Evolutionary conservation across 2,329 filamentous ascomycete genomes (phyloP).

Genomic region (Ophioceras dolichostomum): DNA sequence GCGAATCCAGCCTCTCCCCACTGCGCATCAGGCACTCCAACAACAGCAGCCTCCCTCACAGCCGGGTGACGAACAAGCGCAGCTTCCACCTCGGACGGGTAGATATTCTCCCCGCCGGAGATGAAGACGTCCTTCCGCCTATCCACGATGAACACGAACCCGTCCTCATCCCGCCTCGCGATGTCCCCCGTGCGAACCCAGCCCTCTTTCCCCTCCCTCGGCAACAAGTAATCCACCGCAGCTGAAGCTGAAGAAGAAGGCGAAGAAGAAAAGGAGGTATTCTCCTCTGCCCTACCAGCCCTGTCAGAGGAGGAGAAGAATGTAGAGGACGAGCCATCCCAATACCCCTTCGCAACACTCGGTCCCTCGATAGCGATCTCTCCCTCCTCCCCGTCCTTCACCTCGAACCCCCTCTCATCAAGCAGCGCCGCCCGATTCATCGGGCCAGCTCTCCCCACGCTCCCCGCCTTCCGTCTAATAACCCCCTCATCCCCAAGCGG

Average conservation of each 20-base stretch:
- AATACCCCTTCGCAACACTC: constrained; percentile 4
- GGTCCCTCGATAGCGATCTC: constrained; percentile 1
- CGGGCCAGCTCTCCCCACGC: background rate
- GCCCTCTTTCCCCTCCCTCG: no score
- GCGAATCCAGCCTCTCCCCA: constrained; percentile 7
- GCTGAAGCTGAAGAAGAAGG: no score
- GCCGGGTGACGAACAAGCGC: constrained; percentile 5
- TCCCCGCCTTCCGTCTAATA: background rate
- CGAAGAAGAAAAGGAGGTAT: no score
- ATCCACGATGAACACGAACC: constrained; percentile 6
- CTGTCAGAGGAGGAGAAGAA: background rate
- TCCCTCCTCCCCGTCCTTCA: background rate
- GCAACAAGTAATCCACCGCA: background rate
- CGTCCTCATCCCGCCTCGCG: constrained; percentile 3
- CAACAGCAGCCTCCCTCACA: constrained; percentile 5
- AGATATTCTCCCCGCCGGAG: constrained; percentile 9
- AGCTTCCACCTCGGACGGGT: constrained; percentile 7
- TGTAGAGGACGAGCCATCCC: background rate
- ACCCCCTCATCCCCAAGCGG: background rate
- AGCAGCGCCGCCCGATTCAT: background rate
- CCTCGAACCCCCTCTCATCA: background rate
- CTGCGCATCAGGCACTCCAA: constrained; percentile 3
- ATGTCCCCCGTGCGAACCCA: constrained; percentile 5
- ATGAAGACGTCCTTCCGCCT: constrained; percentile 6
- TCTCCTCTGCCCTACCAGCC: no score